These are phyloP conservation scores for Crepidotus variabilis DNA, from an alignment of 768 basidiomycete genomes.

Conservation along the genomic window DNA sequence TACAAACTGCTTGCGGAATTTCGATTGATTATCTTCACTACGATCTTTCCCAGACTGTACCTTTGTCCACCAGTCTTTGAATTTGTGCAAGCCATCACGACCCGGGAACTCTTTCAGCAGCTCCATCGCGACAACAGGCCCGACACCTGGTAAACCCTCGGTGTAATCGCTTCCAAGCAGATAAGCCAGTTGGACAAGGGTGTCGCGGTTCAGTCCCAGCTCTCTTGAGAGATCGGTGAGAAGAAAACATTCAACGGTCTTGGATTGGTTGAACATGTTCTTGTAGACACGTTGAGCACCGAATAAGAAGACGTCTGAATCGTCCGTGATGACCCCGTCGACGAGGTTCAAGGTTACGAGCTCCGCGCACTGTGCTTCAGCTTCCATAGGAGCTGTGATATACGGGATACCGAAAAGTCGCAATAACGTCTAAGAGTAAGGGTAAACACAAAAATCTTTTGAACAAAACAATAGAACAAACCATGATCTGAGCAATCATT, in stretches of 20 bases:
- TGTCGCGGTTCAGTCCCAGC: slow-evolving; percentile 81
- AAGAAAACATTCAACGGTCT: slow-evolving; percentile 97
- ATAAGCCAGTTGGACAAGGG: slow-evolving; percentile 86
- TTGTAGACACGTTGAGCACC: slow-evolving; percentile 95
- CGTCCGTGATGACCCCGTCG: slow-evolving; percentile 98
- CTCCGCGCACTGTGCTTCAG: slow-evolving; percentile 97
- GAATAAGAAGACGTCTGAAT: slow-evolving; percentile 98
- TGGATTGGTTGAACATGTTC: slow-evolving; percentile 99
- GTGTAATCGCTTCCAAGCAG: slow-evolving; percentile 96
- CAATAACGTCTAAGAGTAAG: slow-evolving; percentile 65
- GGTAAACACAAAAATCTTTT: background rate
- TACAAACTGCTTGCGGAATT: slow-evolving; percentile 84
- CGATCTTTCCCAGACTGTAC: slow-evolving; percentile 90
- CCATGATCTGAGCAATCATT: slow-evolving; percentile 87
- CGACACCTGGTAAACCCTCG: slow-evolving; percentile 87
- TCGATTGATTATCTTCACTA: slow-evolving; percentile 64
- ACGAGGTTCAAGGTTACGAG: slow-evolving; percentile 82
- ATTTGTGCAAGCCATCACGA: slow-evolving; percentile 75
- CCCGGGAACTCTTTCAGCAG: slow-evolving; percentile 91
- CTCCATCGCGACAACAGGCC: slow-evolving; percentile 96
- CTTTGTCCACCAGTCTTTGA: slow-evolving; percentile 92
- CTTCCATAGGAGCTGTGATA: slow-evolving; percentile 98
- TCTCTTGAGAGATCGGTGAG: slow-evolving; percentile 81
- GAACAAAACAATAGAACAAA: slow-evolving; percentile 21
- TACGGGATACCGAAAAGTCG: slow-evolving; percentile 96